Evolutionary conservation across 1,139 yeast species (phyloP), one percentile per base, ranked within the genome.

Genomic region (Debaryomycetaceae sp.): DNA sequence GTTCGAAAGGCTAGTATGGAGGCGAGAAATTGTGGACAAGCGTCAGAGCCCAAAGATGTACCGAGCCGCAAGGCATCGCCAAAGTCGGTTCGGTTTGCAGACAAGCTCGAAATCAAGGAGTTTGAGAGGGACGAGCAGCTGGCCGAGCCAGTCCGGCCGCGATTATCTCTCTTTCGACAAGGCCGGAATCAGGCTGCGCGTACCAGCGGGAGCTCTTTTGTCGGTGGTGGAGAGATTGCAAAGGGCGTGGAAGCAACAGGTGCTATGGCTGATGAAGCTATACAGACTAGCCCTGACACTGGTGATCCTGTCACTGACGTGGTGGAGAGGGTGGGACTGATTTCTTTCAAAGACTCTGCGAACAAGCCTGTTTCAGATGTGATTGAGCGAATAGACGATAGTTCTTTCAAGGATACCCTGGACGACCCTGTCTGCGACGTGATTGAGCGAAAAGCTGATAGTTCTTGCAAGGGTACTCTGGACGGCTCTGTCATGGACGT

Each of bases 41-140:
- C 19, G 25, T 11, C 16, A 11, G 10, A 8, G 4, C 16, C n/a
- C 15, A 13, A 34, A 34, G 12, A 15, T 13, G 29, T 22, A 13
- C 13, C 13, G 15, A 24, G 27, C 11, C 31, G 23, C 7, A 15
- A 25, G 4, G 23, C 16, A 10, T 27, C 16, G 8, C 25, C 56
- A 37, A 72, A 73, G 39, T 48, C 61, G 6, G 82, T 76, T 15
- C 58, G 67, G 14, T 76, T 75, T 50, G 65, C 75, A 1, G 55
- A 63, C 2, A 47, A 51, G 2, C 56, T 73, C 27, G 70, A 73
- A 32, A 62, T 77, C n/a, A 70, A 69, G 32, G 77, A 73, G 39
- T 62, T 77, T 16, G 79, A 73, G 29, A 71, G 68, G 41, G 67
- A 65, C 27, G 52, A 71, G 19, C 63, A 55, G 38, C 43, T 47